Percentiles rank a stretch among this genome's conserved stretches.
phyloP scores from a whole-genome alignment of 371 early-diverging fungal genomes.

The Haplosporangium sp. region DNA sequence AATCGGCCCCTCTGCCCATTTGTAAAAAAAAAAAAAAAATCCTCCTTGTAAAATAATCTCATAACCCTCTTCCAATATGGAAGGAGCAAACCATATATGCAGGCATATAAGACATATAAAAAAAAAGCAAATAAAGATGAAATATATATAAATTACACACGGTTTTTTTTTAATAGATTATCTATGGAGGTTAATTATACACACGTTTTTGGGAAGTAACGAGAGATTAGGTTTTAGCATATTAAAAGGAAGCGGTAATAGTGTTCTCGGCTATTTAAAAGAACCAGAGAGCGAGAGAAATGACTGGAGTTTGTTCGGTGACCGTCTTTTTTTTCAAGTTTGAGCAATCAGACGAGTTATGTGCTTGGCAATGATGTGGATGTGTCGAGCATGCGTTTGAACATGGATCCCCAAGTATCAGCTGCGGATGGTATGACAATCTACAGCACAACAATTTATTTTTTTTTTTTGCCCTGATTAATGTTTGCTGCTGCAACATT shows the following conservation, averaged over 20 bases:
- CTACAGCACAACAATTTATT: conserved; percentile 4
- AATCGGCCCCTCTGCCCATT: too few species aligned
- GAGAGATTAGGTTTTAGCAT: not conserved
- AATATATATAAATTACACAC: not conserved
- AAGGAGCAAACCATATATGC: not conserved
- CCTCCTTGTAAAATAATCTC: not conserved
- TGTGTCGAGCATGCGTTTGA: conserved; percentile 59
- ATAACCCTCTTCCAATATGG: not conserved
- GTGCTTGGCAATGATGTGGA: conserved; percentile 40
- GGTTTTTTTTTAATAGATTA: not conserved
- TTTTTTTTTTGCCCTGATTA: not conserved
- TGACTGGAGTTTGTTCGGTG: not conserved
- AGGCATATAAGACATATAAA: not conserved
- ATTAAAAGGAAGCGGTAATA: too few species aligned
- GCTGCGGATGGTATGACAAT: conserved; percentile 59
- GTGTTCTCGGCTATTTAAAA: too few species aligned
- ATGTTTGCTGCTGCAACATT: not conserved
- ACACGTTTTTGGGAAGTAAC: conserved; percentile 1
- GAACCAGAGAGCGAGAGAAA: not conserved
- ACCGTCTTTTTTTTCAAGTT: too few species aligned
- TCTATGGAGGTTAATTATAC: not conserved
- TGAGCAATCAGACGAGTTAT: not conserved
- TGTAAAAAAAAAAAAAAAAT: not conserved
- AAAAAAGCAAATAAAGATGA: not conserved
- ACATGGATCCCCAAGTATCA: conserved; percentile 66